Base-by-base conservation (phyloP, 2,329 filamentous ascomycete genomes). In the Cladobotryum mycophilum region DNA sequence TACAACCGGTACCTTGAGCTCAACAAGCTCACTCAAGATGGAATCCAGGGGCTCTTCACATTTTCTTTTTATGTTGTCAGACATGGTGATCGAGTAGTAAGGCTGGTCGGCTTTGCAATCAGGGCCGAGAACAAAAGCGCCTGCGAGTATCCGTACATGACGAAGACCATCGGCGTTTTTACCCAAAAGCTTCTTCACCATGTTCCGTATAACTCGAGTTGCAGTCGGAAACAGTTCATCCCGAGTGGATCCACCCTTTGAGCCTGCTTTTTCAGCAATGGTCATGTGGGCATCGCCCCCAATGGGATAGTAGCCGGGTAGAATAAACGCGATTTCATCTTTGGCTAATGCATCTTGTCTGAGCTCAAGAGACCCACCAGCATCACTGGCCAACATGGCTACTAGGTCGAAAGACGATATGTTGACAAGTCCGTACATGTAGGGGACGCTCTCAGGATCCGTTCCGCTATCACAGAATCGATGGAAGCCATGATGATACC, bases 401-500 rank as follows among this genome's bases (percentile, higher is more conserved):
- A 45, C 18, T 0, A 55, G 2, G 12, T 43, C 40, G 2, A 14
- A 42, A 12, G 43, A 22, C 8, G 20, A 34, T 4, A 35, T 12
- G 5, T 36, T 9, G 36, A 34, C 18, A 35, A 35, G 17, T 1
- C 48, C 46, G 37, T 55, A 54, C 7, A 25, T 18, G 17, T 17
- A n/a, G 14, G 44, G 13, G 12, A 25, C 30, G 14, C 13, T 25
- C 3, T 11, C 3, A 4, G 5, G n/a, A 18, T 45, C 45, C 20
- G 17, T n/a, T 2, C 11, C 7, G 5, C 5, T 8, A 14, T 18
- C 22, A 17, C 45, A 35, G 1, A 65, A 41, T 4, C 45, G 44
- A 13, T 60, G 56, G 5, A 61, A 15, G 7, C 49, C 45, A 38
- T 61, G 56, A 15, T 46, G 46, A 36, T 47, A 47, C 5, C 25